These are phyloP conservation scores for Neurospora tetraspora DNA, from an alignment of 495 filamentous ascomycete genomes.

Conservation along the genomic window DNA sequence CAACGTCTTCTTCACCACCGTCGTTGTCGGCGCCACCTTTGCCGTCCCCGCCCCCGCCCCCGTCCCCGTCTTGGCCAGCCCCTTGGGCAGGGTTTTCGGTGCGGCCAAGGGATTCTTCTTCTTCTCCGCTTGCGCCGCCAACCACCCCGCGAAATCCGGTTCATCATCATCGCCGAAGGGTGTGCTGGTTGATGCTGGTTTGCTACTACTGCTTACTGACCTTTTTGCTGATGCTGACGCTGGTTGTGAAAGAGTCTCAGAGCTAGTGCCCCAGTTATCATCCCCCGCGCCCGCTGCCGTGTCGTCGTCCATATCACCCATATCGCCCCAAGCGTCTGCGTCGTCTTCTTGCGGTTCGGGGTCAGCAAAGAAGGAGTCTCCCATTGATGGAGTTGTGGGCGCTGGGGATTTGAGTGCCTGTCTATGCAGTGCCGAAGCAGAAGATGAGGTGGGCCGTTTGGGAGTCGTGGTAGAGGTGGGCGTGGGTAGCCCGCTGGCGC, in stretches of 20 bases:
- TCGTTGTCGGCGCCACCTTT: slow-evolving; percentile 21
- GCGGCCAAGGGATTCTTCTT: slow-evolving; percentile 43
- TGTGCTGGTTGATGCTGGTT: slow-evolving; percentile 22
- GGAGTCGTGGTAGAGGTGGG: slow-evolving; percentile 17
- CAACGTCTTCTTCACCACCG: slow-evolving; percentile 12
- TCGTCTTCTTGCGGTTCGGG: slow-evolving; percentile 35
- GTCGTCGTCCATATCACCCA: slow-evolving; percentile 49
- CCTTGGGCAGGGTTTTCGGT: slow-evolving; percentile 61
- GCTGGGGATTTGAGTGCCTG: slow-evolving; percentile 42
- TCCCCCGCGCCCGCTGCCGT: slow-evolving; percentile 33
- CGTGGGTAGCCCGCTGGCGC: slow-evolving; percentile 3
- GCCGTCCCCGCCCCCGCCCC: slow-evolving; percentile 23
- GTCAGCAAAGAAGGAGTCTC: slow-evolving; percentile 35
- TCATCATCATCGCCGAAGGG: slow-evolving; percentile 75
- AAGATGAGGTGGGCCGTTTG: slow-evolving; percentile 20
- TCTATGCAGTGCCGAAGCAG: slow-evolving; percentile 43
- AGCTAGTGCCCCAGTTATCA: slow-evolving; percentile 32
- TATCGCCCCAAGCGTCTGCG: slow-evolving; percentile 65
- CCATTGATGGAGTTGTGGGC: slow-evolving; percentile 29
- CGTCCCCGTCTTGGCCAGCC: slow-evolving; percentile 50
- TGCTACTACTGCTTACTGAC: slow-evolving; percentile 10
- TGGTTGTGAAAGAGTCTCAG: slow-evolving; percentile 32
- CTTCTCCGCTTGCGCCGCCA: slow-evolving; percentile 69
- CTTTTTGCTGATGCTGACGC: slow-evolving; percentile 16
- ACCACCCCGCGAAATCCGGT: slow-evolving; percentile 89